Evolutionary conservation across 2,329 filamentous ascomycete genomes (phyloP), one percentile per base, ranked within the genome.

Genomic region (Seiridium cupressi): DNA sequence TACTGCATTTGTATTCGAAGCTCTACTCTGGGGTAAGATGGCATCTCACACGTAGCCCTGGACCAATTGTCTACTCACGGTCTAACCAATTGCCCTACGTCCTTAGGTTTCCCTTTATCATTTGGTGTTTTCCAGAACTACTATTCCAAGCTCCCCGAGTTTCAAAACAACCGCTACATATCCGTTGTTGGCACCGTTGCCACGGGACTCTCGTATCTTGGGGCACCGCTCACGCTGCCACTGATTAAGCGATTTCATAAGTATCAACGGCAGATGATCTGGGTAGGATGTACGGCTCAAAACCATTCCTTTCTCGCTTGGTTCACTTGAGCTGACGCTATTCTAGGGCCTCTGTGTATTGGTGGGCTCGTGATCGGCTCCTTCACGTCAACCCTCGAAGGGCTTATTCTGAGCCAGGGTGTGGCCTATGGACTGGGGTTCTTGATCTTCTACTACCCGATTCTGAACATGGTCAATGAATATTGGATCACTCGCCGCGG

Each of bases 391-490:
- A 70, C 67, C 0, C 59, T 79, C 5, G 64, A 66, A n/a, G 65
- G 59, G 1, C 70, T 77, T 59, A 76, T 79, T 51, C 66, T 72
- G 4, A 78, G 75, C 0, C 77, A 78, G 61, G 76, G 76, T 6
- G 68, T 77, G 1, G 64, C 72, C 4, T 77, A 77, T 51, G 76
- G 76, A 3, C 26, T 76, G 0, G 76, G 77, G 1, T 77, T 78
- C 60, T 62, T 74, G 7, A 72, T 74, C 32, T 69, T 78, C 59
- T 73, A 72, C 32, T 76, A 68, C 62, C 71, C 76, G 7, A 73
- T 77, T 46, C 57, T 77, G 32, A 70, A 64, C 57, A 76, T 78
- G 73, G 65, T 78, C 26, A 73, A 77, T 60, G 75, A 78, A 58
- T 77, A 65, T 62, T 78, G 70, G 71, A 66, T 78, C 26, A 61